Conservation (phyloP, 805 yeast genomes). For the Lipomyces sp. region DNA sequence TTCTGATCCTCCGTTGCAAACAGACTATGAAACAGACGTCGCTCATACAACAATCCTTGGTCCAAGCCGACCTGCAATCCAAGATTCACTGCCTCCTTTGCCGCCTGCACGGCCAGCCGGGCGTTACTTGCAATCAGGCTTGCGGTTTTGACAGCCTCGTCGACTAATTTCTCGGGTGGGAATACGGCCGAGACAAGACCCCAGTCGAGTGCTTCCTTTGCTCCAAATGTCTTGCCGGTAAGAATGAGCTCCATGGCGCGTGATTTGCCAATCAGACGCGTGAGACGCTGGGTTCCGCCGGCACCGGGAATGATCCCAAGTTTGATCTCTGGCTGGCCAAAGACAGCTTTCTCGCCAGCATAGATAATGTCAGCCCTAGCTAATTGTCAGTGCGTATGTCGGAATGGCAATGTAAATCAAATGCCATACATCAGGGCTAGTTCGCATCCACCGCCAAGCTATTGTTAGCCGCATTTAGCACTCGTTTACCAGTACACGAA, state of each 20-base stretch:
- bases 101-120: slow-evolving; percentile 52
- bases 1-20: slow-evolving; percentile 55
- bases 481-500: background rate
- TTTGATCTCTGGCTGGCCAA: slow-evolving; percentile 62
- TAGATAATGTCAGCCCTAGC: slow-evolving; percentile 53
- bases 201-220: slow-evolving; percentile 54
- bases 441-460: slow-evolving; percentile 62
- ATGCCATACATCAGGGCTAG: slow-evolving; percentile 53
- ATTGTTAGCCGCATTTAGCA: background rate
- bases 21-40: slow-evolving; percentile 52
- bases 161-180: slow-evolving; percentile 49
- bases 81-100: slow-evolving; percentile 53
- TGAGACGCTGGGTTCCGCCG: slow-evolving; percentile 60
- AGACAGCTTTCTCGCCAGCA: slow-evolving; percentile 54
- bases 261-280: slow-evolving; percentile 56
- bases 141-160: slow-evolving; percentile 54
- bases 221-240: slow-evolving; percentile 54
- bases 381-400: background rate
- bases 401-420: background rate
- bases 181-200: slow-evolving; percentile 54
- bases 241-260: slow-evolving; percentile 56
- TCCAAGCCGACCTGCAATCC: slow-evolving; percentile 49
- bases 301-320: slow-evolving; percentile 57
- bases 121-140: slow-evolving; percentile 50
- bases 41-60: slow-evolving; percentile 52